Base-by-base conservation (phyloP, 2,329 filamentous ascomycete species). In the Didymella arachidicola region DNA sequence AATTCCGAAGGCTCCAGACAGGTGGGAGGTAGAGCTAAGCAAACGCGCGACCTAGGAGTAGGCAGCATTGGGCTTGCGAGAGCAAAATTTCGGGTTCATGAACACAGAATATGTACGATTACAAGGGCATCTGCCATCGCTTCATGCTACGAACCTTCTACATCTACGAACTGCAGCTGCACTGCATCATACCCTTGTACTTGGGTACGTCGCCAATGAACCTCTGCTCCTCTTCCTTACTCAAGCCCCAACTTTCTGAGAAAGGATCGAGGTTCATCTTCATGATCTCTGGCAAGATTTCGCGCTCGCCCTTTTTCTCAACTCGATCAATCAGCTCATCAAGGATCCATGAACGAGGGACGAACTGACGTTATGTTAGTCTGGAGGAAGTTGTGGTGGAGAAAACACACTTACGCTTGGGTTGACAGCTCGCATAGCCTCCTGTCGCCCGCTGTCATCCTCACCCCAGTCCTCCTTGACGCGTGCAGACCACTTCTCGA, bases 241-340 rank as follows among this genome's bases (percentile, higher is more conserved):
- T 81, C 56, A 81, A 78, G 7, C 83, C 81, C 91, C 92, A 95
- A 2, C 77, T 76, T 52, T 98, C 94, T 57, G 92, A 84, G 70
- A 97, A 99, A 0, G 95, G 95, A 69, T 92, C 83, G 39, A 94
- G 79, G 2, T 88, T 86, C 88, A 98, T 90, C 43, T 92, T 86
- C 89, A 96, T 92, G 25, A 95, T 83, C 29, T 89, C 83, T 12
- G 86, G 82, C 43, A 99, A 76, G 34, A 98, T 88, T 8, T 93
- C 89, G 54, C 91, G 83, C 71, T 99, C 93, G 2, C 88, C 87
- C 50, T 89, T 87, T 74, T 91, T 91, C 77, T 98, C 92, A 0
- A 98, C 93, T 10, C 92, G 86, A 44, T 90, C 86, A 65, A 99
- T 98, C 14, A 99, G 77, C 77, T 99, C 95, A 74, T 98, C 94